phyloP scores from a whole-genome alignment of 2,329 filamentous ascomycete species.

The Calcarisporium arbuscula region DNA sequence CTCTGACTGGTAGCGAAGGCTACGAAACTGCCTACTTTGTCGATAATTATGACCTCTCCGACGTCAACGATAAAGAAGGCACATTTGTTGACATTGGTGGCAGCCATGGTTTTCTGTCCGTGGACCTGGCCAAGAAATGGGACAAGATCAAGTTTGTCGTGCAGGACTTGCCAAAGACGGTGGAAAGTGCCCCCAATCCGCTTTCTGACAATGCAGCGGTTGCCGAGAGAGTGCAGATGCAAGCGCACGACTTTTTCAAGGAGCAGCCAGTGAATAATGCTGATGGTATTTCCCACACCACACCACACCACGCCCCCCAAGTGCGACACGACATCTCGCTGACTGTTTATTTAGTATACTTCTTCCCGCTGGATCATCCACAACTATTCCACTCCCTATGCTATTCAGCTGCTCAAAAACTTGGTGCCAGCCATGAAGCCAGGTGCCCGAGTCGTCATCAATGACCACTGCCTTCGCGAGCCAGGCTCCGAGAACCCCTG shows the following conservation, averaged over 20 bases:
- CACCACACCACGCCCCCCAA: too few species aligned
- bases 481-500: slow-evolving; percentile 32
- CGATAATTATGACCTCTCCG: slow-evolving; percentile 46
- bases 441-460: slow-evolving; percentile 41
- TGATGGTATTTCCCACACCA: slow-evolving; percentile 32
- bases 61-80: slow-evolving; percentile 35
- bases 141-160: slow-evolving; percentile 48
- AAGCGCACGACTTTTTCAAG: slow-evolving; percentile 51
- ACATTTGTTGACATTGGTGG: slow-evolving; percentile 55
- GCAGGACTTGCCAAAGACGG: slow-evolving; percentile 45
- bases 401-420: slow-evolving; percentile 39
- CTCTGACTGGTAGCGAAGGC: slow-evolving; percentile 48
- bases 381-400: slow-evolving; percentile 52
- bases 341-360: slow-evolving; percentile 36
- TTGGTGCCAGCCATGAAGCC: slow-evolving; percentile 50
- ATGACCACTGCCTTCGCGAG: slow-evolving; percentile 37
- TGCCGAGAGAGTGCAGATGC: slow-evolving; percentile 32
- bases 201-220: slow-evolving; percentile 32
- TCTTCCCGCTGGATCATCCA: slow-evolving; percentile 56
- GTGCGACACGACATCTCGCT: too few species aligned
- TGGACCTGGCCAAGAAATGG: slow-evolving; percentile 46
- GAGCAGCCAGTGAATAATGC: slow-evolving; percentile 47
- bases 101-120: slow-evolving; percentile 49
- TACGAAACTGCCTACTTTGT: slow-evolving; percentile 49
- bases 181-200: slow-evolving; percentile 39